These are phyloP conservation scores for Russula earlei DNA, from an alignment of 768 basidiomycete genomes.

Conservation along the genomic window DNA sequence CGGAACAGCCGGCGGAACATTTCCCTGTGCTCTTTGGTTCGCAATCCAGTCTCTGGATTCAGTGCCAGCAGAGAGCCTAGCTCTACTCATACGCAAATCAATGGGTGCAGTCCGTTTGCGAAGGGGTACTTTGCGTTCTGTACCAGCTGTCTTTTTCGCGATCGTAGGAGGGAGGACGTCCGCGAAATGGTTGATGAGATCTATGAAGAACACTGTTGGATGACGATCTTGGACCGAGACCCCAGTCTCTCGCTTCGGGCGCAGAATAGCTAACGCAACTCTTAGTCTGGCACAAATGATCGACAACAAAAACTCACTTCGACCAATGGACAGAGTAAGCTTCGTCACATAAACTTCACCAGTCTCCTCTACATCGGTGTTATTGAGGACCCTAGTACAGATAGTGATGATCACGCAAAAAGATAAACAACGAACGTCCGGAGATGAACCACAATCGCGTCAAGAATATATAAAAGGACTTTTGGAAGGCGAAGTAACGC, in stretches of 20 bases:
- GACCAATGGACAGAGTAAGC: conserved; percentile 76
- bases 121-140: conserved; percentile 72
- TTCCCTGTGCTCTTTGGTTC: conserved; percentile 38
- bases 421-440: conserved; percentile 45
- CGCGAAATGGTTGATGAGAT: conserved; percentile 68
- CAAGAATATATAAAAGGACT: conserved; percentile 73
- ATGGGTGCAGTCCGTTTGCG: conserved; percentile 82
- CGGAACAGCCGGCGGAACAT: conserved; percentile 20
- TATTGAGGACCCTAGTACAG: conserved; percentile 50
- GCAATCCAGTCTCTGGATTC: conserved; percentile 64
- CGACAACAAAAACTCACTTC: conserved; percentile 45
- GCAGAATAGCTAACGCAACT: conserved; percentile 50
- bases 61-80: conserved; percentile 59
- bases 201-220: conserved; percentile 73
- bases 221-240: conserved; percentile 89
- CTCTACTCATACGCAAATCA: conserved; percentile 81
- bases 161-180: conserved; percentile 74
- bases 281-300: not conserved
- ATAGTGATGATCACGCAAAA: conserved; percentile 1
- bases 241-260: conserved; percentile 75
- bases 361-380: conserved; percentile 59
- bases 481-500: conserved; percentile 65
- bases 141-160: conserved; percentile 76
- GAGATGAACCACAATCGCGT: conserved; percentile 69
- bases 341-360: conserved; percentile 81